A percentile compares a stretch with the other conserved stretches of the same genome.
Conservation (phyloP, 352 stramenopile species). For the Aphanomyces invadans region DNA sequence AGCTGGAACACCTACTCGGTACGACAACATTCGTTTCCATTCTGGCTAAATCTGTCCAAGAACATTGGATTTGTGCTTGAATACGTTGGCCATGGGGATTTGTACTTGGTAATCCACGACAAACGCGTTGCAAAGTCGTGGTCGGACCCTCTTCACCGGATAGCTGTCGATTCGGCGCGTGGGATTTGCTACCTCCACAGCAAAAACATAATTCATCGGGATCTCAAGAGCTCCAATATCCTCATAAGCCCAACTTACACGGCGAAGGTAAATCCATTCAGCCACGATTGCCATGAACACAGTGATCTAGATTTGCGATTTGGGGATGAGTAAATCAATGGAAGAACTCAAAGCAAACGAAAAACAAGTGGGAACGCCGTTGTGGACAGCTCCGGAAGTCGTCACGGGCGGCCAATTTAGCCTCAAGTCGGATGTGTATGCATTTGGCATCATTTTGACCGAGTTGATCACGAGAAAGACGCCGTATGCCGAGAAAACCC, state of each 20-base stretch:
- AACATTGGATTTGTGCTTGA: conserved; percentile 25
- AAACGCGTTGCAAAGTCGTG: conserved; percentile 21
- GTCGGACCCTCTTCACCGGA: conserved; percentile 21
- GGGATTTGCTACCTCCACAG: conserved; percentile 23
- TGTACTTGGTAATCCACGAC: conserved; percentile 17
- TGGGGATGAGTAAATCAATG: conserved; percentile 20
- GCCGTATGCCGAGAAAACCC: conserved; percentile 6
- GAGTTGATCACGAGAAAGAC: conserved; percentile 20
- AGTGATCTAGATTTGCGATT: conserved; percentile 18
- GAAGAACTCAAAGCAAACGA: conserved; percentile 9
- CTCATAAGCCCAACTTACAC: conserved; percentile 17
- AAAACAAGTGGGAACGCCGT: conserved; percentile 24
- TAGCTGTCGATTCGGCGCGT: conserved; percentile 18
- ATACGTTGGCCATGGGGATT: conserved; percentile 21
- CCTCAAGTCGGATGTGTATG: conserved; percentile 29
- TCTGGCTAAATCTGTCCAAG: no score
- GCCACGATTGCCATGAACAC: no score
- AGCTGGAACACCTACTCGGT: conserved; percentile 25
- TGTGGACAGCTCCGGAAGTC: conserved; percentile 29
- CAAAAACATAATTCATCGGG: conserved; percentile 20
- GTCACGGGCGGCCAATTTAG: conserved; percentile 26
- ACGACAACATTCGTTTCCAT: background rate
- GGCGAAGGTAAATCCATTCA: no score
- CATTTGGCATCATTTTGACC: conserved; percentile 29
- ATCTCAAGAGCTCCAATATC: conserved; percentile 24